Percentiles rank a stretch among this genome's conserved stretches.
Evolutionary conservation across 805 yeast species (phyloP).

Genomic region (Saccharomyces mikatae): DNA sequence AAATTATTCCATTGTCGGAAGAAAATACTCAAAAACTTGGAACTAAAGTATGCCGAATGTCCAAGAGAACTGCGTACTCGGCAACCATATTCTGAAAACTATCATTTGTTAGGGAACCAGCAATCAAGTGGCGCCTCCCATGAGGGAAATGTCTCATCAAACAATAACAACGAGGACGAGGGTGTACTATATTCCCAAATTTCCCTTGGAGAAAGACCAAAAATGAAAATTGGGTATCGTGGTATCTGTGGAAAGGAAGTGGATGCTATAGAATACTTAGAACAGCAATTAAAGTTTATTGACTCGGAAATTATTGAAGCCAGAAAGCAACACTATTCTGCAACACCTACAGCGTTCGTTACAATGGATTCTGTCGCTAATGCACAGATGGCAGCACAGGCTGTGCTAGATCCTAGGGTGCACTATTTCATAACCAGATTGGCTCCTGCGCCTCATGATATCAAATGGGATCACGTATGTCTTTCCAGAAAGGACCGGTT

Average conservation of each 20-base stretch:
- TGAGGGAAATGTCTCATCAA: neutral
- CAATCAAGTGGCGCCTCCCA: neutral
- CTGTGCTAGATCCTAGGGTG: constrained; percentile 84
- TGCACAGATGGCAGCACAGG: constrained; percentile 95
- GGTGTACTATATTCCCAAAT: constrained; percentile 19
- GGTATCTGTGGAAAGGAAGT: constrained; percentile 62
- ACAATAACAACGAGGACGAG: neutral
- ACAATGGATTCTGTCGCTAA: constrained; percentile 93
- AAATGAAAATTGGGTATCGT: constrained; percentile 46
- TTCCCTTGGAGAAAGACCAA: constrained; percentile 47
- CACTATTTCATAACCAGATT: constrained; percentile 70
- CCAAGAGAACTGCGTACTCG: constrained; percentile 21
- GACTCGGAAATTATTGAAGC: constrained; percentile 65
- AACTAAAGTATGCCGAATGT: constrained; percentile 38
- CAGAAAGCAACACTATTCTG: constrained; percentile 59
- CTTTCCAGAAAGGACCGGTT: constrained; percentile 67
- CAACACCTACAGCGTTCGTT: constrained; percentile 86
- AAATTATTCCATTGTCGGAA: constrained; percentile 53
- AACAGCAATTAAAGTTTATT: constrained; percentile 55
- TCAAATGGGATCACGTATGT: constrained; percentile 86
- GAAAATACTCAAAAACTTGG: constrained; percentile 47
- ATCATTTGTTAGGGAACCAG: constrained; percentile 12
- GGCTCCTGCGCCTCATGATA: constrained; percentile 96
- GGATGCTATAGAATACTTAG: constrained; percentile 75
- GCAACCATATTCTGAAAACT: constrained; percentile 20